Evolutionary conservation across 2,329 filamentous ascomycete species (phyloP).

Genomic region (Knoxdaviesia capensis): DNA sequence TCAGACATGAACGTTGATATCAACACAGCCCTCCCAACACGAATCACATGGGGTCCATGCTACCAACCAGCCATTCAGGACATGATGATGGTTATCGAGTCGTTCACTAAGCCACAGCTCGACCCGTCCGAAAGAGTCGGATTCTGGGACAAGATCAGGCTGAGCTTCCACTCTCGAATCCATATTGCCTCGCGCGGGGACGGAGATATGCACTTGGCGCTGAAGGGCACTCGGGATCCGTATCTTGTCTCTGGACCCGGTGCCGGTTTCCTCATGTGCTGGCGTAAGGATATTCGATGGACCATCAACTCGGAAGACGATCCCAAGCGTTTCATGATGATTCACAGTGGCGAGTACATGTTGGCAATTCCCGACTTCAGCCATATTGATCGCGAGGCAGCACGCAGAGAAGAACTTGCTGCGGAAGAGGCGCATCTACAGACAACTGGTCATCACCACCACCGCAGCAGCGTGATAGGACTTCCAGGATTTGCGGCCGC

Average conservation of each 20-base stretch:
- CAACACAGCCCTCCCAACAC: constrained; percentile 78
- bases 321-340: constrained; percentile 82
- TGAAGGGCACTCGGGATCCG: constrained; percentile 84
- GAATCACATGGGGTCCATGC: constrained; percentile 91
- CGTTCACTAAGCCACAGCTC: constrained; percentile 86
- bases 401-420: constrained; percentile 8
- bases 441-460: too few species aligned
- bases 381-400: constrained; percentile 56
- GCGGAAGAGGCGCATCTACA: too few species aligned
- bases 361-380: constrained; percentile 88
- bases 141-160: constrained; percentile 96
- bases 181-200: constrained; percentile 85
- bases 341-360: constrained; percentile 88
- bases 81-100: constrained; percentile 99
- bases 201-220: constrained; percentile 79
- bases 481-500: too few species aligned
- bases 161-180: constrained; percentile 84
- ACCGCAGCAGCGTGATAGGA: constrained; percentile 6
- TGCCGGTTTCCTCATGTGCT: constrained; percentile 94
- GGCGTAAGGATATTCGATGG: constrained; percentile 84
- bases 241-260: constrained; percentile 86
- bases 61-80: constrained; percentile 97
- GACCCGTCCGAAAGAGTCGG: constrained; percentile 87
- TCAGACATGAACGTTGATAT: constrained; percentile 84
- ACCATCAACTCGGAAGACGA: constrained; percentile 70